Base-by-base conservation (phyloP, 176 grass and related monocot genomes). In the Pontederia paniculata region DNA sequence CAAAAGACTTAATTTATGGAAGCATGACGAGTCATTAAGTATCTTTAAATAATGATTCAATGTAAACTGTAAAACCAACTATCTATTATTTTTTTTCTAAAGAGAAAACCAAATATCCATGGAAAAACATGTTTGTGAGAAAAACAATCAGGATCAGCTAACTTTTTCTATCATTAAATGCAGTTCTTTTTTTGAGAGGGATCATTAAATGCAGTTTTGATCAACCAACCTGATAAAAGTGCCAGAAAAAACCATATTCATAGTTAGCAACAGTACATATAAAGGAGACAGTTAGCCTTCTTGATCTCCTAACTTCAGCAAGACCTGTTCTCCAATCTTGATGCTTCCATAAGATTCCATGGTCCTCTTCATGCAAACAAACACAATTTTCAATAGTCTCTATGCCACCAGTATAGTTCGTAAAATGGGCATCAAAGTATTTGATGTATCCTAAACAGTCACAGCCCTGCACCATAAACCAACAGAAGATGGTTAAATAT, bases 301-400 rank as follows among this genome's bases (percentile, higher is more conserved):
- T 93, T 59, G 94, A 99, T 23, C 94, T 72, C 75, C 94, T 88
- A 58, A 93, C 87, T 88, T 99, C 94, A 55, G 94, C 87, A 79
- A 99, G 73, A 25, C 94, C 94, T 58, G 94, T 93, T 79, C 94
- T 83, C 94, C 94, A 99, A 50, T 99, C 94, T 79, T 99, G 94
- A 76, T 99, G 94, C 75, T 99, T 99, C 94, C 94, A 99, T 68
- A 99, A 83, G 66, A 99, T 99, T 56, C 94, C 94, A 31, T 99
- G 87, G 52, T 99, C 94, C 78, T 99, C 94, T 79, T 99, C 94
- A 57, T 99, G 94, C 78, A 99, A 78, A 71, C 94, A 99, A 23
- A 93, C 94, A 63, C 87, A 93, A 31, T 99, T 99, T 70, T 99
- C 94, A 77, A 99, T 88, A 66, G 94, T 99, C 75, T 99, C 94